Conservation (phyloP, 805 yeast genomes). For the Kregervanrija delftensis region DNA sequence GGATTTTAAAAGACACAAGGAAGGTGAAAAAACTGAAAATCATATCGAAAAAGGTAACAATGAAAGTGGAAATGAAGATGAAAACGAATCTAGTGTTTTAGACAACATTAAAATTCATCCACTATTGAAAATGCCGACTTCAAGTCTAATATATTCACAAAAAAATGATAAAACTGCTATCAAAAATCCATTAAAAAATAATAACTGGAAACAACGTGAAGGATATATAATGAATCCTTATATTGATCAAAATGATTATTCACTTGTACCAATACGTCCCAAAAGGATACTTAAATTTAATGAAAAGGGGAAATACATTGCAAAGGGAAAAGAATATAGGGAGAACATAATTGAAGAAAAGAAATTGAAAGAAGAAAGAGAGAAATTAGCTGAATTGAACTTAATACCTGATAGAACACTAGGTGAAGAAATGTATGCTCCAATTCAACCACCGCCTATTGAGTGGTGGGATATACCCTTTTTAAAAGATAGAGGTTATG, state of each 20-base stretch:
- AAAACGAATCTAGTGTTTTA: conserved; percentile 9
- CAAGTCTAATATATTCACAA: not conserved
- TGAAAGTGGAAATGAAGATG: not conserved
- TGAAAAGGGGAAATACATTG: conserved; percentile 57
- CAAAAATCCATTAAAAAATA: conserved; percentile 19
- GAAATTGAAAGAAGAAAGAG: conserved; percentile 26
- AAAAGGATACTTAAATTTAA: conserved; percentile 44
- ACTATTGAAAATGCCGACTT: conserved; percentile 12
- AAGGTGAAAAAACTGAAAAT: not conserved
- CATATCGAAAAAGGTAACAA: not conserved
- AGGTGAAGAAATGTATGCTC: conserved; percentile 47
- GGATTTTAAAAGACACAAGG: no score
- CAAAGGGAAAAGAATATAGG: conserved; percentile 45
- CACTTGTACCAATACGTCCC: conserved; percentile 12
- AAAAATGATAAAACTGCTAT: conserved; percentile 5
- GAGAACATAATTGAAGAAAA: conserved; percentile 29
- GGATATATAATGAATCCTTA: conserved; percentile 29
- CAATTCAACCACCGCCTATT: conserved; percentile 47
- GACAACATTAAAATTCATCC: conserved; percentile 26
- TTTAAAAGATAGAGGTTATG: conserved; percentile 32
- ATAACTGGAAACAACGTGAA: conserved; percentile 15
- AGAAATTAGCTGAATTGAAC: conserved; percentile 31
- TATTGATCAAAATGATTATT: conserved; percentile 23
- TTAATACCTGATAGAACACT: conserved; percentile 42
- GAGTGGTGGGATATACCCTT: conserved; percentile 90